Base-by-base conservation (phyloP, 177 flowering plant species). In the Vitis hybrid region DNA sequence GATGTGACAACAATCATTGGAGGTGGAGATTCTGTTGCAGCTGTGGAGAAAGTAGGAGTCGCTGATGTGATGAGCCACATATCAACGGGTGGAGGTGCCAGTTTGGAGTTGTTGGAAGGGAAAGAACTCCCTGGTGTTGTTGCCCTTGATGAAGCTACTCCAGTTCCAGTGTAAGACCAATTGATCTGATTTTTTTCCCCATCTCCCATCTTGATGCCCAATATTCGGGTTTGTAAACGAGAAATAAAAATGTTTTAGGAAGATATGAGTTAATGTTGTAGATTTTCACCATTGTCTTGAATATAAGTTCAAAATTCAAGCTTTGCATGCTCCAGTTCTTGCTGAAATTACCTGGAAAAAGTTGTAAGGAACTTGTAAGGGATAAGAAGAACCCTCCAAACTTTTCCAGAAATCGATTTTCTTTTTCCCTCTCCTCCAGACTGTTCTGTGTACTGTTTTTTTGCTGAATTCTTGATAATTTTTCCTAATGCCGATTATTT, bases 11-110 rank as follows among this genome's bases (percentile, higher is more conserved):
- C 91, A 58, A 87, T 87, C 74, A 87, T 87, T 20, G 91, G 91
- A 76, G 91, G 91, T 26, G 91, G 91, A 51, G 90, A 87, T 54
- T 87, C 90, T 2, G 90, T 87, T 31, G 87, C 88, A 18, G 90
- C 90, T 1, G 90, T 87, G 14, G 91, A 87, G 71, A 87, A 87
- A 63, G 89, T 82, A 2, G 91, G 91, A 63, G 82, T 87, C 51
- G 91, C 89, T 5, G 84, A 76, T 8, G 75, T 73, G 73, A 87
- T 87, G 91, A 87, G 89, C 84, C 91, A 87, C 80, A 85, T 87
- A 34, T 87, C 90, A 49, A 87, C 90, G 1, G 90, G 90, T 61
- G 90, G 90, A 58, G 90, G 90, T 76, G 91, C 91, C 51, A 87
- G 91, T 74, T 80, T 87, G 79, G 91, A 87, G 73, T 75, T 87